phyloP scores from a whole-genome alignment of 176 grass and related monocot genomes.

The Musa itinerans region DNA sequence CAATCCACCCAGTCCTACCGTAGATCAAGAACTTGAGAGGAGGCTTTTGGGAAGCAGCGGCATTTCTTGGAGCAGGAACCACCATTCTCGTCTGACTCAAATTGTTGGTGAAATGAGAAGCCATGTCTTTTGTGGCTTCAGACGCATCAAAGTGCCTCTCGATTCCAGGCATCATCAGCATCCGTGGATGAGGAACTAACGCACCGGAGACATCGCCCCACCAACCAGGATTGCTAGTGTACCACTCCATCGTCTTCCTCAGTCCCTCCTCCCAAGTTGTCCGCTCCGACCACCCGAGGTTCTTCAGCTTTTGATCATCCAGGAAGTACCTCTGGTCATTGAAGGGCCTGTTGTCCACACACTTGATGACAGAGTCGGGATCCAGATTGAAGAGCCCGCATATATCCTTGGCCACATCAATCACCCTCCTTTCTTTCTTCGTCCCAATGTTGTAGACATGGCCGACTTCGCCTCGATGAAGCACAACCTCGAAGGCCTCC shows the following conservation, averaged over 20 bases:
- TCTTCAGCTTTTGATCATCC: conserved; percentile 74
- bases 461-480: conserved; percentile 70
- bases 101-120: conserved; percentile 26
- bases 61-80: conserved; percentile 5
- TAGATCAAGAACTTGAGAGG: conserved; percentile 66
- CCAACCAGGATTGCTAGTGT: conserved; percentile 58
- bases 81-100: conserved; percentile 9
- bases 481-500: conserved; percentile 71
- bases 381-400: conserved; percentile 58
- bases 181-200: conserved; percentile 60
- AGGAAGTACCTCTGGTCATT: conserved; percentile 86
- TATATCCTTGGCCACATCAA: conserved; percentile 69
- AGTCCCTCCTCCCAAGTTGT: conserved; percentile 70
- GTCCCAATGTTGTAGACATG: conserved; percentile 77
- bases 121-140: conserved; percentile 36
- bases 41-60: conserved; percentile 25
- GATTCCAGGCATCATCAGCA: conserved; percentile 60
- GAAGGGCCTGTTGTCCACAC: conserved; percentile 67
- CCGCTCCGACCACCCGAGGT: conserved; percentile 58
- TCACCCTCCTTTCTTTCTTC: conserved; percentile 58
- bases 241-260: conserved; percentile 67
- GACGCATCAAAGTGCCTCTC: conserved; percentile 37
- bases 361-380: conserved; percentile 32
- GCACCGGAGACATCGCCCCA: conserved; percentile 72
- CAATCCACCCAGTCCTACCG: conserved; percentile 66